phyloP scores from a whole-genome alignment of 768 basidiomycete species.

The Amanita subjunquillea region DNA sequence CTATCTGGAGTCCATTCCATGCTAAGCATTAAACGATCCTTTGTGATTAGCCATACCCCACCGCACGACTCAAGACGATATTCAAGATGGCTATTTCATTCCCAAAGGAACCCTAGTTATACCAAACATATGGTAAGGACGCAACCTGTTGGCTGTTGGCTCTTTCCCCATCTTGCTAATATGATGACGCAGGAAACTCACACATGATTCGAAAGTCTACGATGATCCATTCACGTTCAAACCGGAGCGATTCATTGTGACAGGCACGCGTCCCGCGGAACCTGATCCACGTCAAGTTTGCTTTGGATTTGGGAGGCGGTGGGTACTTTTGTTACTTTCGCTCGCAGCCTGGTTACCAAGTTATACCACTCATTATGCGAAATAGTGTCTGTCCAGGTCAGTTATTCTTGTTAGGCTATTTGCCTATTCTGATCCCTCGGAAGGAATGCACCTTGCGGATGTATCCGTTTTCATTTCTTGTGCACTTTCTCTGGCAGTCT shows the following conservation, averaged over 20 bases:
- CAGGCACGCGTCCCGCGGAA: slow-evolving; percentile 31
- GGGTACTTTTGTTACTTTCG: slow-evolving; percentile 12
- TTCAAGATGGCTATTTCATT: slow-evolving; percentile 52
- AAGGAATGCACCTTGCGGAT: slow-evolving; percentile 45
- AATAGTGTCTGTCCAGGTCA: slow-evolving; percentile 39
- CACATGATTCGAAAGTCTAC: slow-evolving; percentile 46
- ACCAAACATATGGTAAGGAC: slow-evolving; percentile 36
- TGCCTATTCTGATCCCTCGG: slow-evolving; percentile 4
- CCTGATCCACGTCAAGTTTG: slow-evolving; percentile 48
- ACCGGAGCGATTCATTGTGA: slow-evolving; percentile 49
- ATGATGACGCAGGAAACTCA: slow-evolving; percentile 28
- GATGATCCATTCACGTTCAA: slow-evolving; percentile 43
- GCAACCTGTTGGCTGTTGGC: neutral
- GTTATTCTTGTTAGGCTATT: neutral
- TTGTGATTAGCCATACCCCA: slow-evolving; percentile 36
- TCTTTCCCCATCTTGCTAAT: slow-evolving; percentile 4
- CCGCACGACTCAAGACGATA: slow-evolving; percentile 46
- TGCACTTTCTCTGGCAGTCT: slow-evolving; percentile 41
- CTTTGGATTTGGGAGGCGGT: slow-evolving; percentile 68
- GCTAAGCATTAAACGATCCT: slow-evolving; percentile 8
- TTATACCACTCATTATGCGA: slow-evolving; percentile 6
- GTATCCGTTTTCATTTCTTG: slow-evolving; percentile 42
- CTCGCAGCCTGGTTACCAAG: slow-evolving; percentile 1
- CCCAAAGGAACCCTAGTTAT: slow-evolving; percentile 47
- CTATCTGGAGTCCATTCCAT: neutral